Evolutionary conservation across 2,329 filamentous ascomycete species (phyloP), one percentile per base, ranked within the genome.

Genomic region (Tolypocladium guangdongense): DNA sequence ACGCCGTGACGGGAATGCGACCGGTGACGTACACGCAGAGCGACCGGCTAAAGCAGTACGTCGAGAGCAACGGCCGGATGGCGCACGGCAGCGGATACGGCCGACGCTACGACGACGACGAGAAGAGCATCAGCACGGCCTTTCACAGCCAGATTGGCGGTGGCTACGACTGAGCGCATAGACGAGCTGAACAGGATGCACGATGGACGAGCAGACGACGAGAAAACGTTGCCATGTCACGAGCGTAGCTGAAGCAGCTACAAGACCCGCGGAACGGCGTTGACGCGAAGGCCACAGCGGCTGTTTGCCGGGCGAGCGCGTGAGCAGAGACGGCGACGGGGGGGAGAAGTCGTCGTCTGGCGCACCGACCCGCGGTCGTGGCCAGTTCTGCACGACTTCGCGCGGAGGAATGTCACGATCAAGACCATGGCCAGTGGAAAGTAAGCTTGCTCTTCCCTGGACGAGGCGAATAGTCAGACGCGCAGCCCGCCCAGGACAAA

Each of bases 41-140:
- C 56, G 93, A 99, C 66, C 89, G 93, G 49, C 78, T 99, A 57
- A 95, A 93, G 73, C 87, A 93, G 61, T 97, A 96, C 64, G 89
- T 96, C 32, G 93, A 97, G 69, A 90, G 85, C 61, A 87, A 86
- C 56, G 84, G 86, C 11, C 87, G 88, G 50, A 76, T 82, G 57
- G 83, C 82, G 46, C 78, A 77, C 32, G 76, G 80, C 58, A 88
- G 84, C 66, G 82, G 85, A 51, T 89, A 82, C 64, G 84, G 81
- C 52, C 86, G 85, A 62, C 78, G 76, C 51, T 83, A 86, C 57
- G 93, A 99, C 61, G 93, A 99, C 60, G 93, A 97, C 67, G 90
- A 93, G 64, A 90, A 93, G 72, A 97, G 92, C 71, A 83, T 97
- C 64, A 96, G 90, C 65, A 97, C 93, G 51, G 91, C 91, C 49